Evolutionary conservation across 495 filamentous ascomycete species (phyloP), one percentile per base, ranked within the genome.

Genomic region (Hypoxylon subgilvum): DNA sequence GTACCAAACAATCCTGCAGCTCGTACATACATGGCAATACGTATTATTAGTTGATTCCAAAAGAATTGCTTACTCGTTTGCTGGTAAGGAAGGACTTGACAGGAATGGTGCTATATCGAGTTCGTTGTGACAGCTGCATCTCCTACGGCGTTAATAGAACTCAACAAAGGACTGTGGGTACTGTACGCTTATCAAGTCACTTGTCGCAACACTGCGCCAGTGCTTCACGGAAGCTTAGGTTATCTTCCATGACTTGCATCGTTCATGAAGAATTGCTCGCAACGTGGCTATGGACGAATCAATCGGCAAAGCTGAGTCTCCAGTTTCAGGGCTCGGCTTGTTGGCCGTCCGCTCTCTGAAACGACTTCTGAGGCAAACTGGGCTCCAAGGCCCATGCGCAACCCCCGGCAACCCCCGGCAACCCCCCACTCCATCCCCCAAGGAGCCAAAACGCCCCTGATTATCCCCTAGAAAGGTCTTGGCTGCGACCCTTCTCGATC

Each of bases 311-410:
- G 51, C 16, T 38, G 1, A 49, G 27, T 52, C 45, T 47, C 56
- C 49, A 61, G 66, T 69, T 66, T 69, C 66, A 69, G 63, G 19
- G 46, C 45, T 66, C 66, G 66, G 66, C 45, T 69, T n/a, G 66
- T 12, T 48, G 25, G 14, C 41, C 48, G 53, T 61, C 66, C 63
- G 57, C 48, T 35, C 18, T 57, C 28, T 63, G 59, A 69, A 69
- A 69, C 66, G 19, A 30, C 51, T 55, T 59, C 63, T 69, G 66
- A 69, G 41, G 66, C 63, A 63, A 40, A 51, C 45, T 53, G 42
- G 45, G 31, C 60, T 48, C 19, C 36, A 50, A 46, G 45, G 58
- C 40, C 54, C 61, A 39, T 64, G 53, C 61, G 22, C 48, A 25
- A 25, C 48, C 44, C 38, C 39, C 25, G n/a, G 38, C n/a, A n/a